These are phyloP conservation scores for Tuber microsphaerosporum DNA, from an alignment of 495 filamentous ascomycete genomes.

Conservation along the genomic window DNA sequence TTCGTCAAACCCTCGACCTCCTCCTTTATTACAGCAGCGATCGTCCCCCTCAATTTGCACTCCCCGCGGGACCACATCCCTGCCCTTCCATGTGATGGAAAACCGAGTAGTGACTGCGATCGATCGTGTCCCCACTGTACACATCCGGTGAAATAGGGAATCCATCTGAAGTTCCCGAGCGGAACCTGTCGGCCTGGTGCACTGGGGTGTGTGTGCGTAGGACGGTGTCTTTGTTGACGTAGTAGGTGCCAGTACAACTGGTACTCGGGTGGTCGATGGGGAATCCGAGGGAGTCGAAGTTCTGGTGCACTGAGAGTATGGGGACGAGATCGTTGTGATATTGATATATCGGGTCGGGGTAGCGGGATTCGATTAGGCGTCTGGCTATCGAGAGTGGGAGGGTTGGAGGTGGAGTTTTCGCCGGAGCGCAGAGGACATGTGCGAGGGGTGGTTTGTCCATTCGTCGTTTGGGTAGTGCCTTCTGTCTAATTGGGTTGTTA, in stretches of 20 bases:
- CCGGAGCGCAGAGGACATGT: constrained; percentile 67
- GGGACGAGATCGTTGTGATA: constrained; percentile 71
- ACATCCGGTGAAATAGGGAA: constrained; percentile 93
- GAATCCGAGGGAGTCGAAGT: constrained; percentile 95
- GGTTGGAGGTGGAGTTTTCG: too few species aligned
- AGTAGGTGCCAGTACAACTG: constrained; percentile 86
- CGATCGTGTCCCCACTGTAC: constrained; percentile 93
- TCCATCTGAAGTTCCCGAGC: constrained; percentile 61
- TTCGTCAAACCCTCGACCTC: too few species aligned
- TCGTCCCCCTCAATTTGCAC: too few species aligned
- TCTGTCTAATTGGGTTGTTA: constrained; percentile 53
- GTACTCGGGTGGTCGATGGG: constrained; percentile 83
- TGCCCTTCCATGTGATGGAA: too few species aligned
- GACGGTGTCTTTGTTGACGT: constrained; percentile 75
- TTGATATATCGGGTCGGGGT: constrained; percentile 63
- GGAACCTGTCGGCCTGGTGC: constrained; percentile 83
- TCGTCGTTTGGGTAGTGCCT: constrained; percentile 60
- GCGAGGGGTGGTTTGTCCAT: constrained; percentile 77
- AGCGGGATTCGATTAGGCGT: constrained; percentile 82
- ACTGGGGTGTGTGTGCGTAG: constrained; percentile 88
- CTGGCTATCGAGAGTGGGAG: constrained; percentile 89
- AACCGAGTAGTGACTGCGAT: constrained; percentile 49
- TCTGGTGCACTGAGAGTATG: constrained; percentile 76
- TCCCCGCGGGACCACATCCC: too few species aligned
- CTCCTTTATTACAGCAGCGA: too few species aligned